Evolutionary conservation across 2,329 filamentous ascomycete species (phyloP), one percentile per base, ranked within the genome.

Genomic region (Fusarium dlaminii): DNA sequence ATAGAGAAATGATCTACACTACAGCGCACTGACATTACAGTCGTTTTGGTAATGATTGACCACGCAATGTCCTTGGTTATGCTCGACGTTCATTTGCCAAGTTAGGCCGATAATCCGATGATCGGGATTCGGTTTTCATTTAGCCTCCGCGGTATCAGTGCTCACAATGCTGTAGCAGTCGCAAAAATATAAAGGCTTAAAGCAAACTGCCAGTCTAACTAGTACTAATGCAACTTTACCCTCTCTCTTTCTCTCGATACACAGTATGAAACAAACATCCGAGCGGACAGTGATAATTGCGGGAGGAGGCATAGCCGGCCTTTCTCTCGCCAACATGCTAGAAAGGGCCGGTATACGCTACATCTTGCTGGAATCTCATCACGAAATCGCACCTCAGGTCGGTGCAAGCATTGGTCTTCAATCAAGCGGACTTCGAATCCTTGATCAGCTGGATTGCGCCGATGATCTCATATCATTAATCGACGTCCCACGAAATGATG

Each of bases 361-460:
- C 70, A 66, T 87, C 5, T 64, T 90, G 1, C 81, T 90, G 0
- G 87, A 90, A 68, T 78, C 79, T 0, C 78, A 84, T 51, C 32
- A 67, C 0, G 75, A 82, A 0, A 83, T 89, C 29, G 83, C 83
- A 1, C 86, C 87, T 0, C 79, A 83, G 27, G 78, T 85, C 0
- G 88, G 88, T 1, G 87, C 86, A 1, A 84, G 82, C 8, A 86
- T 90, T 34, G 85, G 81, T 3, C 71, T 89, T 1, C 68, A 82
- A 0, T 80, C 87, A 1, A 81, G 85, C 24, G 85, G 85, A 1
- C 64, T 78, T 8, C 80, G 84, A 1, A 84, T 89, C 12, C 75
- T 89, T 1, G 87, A 89, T 57, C 88, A 90, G 12, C 14, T 72
- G 0, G 57, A 17, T 6, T 72, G 69, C 18, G 57, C 51, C 0